phyloP scores from a whole-genome alignment of 2,329 filamentous ascomycete species.

The Tolypocladium amazonense region DNA sequence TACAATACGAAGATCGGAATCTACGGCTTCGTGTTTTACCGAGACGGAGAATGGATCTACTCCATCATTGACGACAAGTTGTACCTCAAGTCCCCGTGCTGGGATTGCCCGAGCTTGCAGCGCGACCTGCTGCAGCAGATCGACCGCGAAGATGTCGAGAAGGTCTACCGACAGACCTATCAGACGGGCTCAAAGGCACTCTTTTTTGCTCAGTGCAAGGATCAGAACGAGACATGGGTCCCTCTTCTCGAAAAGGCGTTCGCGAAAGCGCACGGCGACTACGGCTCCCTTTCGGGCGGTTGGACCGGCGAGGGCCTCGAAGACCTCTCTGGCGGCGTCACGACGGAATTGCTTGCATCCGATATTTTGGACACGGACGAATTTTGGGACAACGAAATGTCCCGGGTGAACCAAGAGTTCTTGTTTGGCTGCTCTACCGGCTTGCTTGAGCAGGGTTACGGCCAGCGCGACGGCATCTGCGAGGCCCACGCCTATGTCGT shows the following conservation, averaged over 20 bases:
- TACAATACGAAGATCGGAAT: slow-evolving; percentile 66
- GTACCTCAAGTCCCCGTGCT: slow-evolving; percentile 71
- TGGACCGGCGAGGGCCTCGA: slow-evolving; percentile 54
- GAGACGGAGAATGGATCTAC: slow-evolving; percentile 86
- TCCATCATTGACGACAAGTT: slow-evolving; percentile 88
- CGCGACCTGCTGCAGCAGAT: slow-evolving; percentile 65
- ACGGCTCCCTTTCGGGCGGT: slow-evolving; percentile 57
- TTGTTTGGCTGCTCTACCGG: slow-evolving; percentile 62
- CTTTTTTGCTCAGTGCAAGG: slow-evolving; percentile 66
- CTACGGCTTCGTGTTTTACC: slow-evolving; percentile 81
- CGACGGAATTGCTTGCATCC: slow-evolving; percentile 55
- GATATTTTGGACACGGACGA: slow-evolving; percentile 69
- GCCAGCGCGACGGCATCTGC: slow-evolving; percentile 46
- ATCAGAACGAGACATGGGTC: slow-evolving; percentile 75
- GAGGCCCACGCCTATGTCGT: slow-evolving; percentile 51
- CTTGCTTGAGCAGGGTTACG: slow-evolving; percentile 51
- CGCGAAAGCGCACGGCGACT: slow-evolving; percentile 75
- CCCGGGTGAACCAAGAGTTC: slow-evolving; percentile 72
- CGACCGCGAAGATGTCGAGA: slow-evolving; percentile 61
- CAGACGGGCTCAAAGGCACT: slow-evolving; percentile 68
- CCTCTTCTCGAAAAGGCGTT: slow-evolving; percentile 74
- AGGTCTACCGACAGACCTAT: slow-evolving; percentile 59
- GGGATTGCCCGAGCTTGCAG: slow-evolving; percentile 68
- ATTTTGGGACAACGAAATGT: slow-evolving; percentile 76
- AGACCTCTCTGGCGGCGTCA: slow-evolving; percentile 58